phyloP scores from a whole-genome alignment of 2,329 filamentous ascomycete species.

The Acarospora socialis region DNA sequence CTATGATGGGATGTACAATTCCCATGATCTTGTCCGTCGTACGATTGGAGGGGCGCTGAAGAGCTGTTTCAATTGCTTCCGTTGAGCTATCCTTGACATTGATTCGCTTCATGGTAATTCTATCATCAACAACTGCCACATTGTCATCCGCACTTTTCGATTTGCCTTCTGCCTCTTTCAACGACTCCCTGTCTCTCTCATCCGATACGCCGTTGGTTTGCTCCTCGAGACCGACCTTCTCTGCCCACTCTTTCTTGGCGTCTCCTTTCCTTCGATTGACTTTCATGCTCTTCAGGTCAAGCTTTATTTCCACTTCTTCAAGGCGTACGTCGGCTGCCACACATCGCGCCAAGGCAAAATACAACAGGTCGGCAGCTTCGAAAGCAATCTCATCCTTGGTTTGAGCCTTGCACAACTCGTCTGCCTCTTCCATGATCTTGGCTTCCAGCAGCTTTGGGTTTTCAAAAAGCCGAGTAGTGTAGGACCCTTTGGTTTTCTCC shows the following conservation, averaged over 20 bases:
- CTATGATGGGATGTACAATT: conserved; percentile 82
- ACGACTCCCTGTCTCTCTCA: conserved; percentile 21
- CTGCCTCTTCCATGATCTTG: conserved; percentile 97
- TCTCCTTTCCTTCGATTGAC: conserved; percentile 87
- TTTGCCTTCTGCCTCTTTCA: conserved; percentile 34
- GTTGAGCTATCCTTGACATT: conserved; percentile 50
- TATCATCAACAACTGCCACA: conserved; percentile 35
- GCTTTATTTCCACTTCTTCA: conserved; percentile 78
- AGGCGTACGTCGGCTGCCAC: conserved; percentile 70
- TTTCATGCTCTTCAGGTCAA: conserved; percentile 90
- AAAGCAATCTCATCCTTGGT: conserved; percentile 76
- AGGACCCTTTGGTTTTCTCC: conserved; percentile 76
- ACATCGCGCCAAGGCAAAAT: conserved; percentile 88
- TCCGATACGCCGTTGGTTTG: conserved; percentile 3
- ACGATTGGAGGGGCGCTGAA: conserved; percentile 83
- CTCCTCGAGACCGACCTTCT: conserved; percentile 55
- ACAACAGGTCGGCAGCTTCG: conserved; percentile 87
- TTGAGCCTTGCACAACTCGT: conserved; percentile 80
- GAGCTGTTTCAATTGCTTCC: conserved; percentile 53
- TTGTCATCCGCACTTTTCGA: conserved; percentile 39
- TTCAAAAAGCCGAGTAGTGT: conserved; percentile 83
- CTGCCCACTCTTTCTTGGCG: conserved; percentile 84
- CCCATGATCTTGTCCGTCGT: conserved; percentile 88
- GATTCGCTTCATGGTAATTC: conserved; percentile 73
- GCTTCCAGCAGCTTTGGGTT: conserved; percentile 79